Evolutionary conservation across 1,284 basidiomycete genomes (phyloP).

Genomic region (Apiotrichum montevideense): DNA sequence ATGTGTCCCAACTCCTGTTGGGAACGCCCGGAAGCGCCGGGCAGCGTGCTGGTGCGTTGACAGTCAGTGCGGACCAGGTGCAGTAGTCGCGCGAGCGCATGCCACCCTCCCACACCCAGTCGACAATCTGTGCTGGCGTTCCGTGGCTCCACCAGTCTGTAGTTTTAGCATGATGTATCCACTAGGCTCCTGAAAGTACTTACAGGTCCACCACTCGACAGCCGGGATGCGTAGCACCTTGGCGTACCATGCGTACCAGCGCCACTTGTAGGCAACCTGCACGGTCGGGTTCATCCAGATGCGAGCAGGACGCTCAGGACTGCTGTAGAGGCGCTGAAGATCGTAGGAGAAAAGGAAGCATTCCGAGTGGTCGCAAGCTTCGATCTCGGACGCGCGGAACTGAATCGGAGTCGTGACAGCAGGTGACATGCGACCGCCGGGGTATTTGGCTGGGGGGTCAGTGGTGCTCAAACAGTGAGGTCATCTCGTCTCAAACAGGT

Average conservation of each 20-base stretch:
- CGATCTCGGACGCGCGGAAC: constrained; percentile 50
- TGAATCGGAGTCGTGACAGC: constrained; percentile 45
- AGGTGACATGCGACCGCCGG: constrained; percentile 34
- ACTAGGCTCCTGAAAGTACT: too few species aligned
- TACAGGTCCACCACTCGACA: constrained; percentile 26
- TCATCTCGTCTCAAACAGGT: too few species aligned
- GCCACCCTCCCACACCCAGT: too few species aligned
- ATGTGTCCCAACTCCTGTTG: too few species aligned
- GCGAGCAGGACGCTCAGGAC: constrained; percentile 38
- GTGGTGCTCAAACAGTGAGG: too few species aligned
- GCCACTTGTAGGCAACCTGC: constrained; percentile 45
- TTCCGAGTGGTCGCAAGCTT: constrained; percentile 54
- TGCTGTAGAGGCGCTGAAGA: constrained; percentile 51
- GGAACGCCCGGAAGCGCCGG: too few species aligned
- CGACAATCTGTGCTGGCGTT: too few species aligned
- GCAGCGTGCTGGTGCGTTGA: too few species aligned
- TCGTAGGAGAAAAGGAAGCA: constrained; percentile 56
- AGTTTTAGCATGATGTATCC: too few species aligned
- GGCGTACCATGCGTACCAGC: constrained; percentile 52
- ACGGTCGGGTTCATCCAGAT: constrained; percentile 53
- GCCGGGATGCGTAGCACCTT: constrained; percentile 49
- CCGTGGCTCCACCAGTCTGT: too few species aligned
- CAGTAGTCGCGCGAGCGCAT: too few species aligned
- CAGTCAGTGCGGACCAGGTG: too few species aligned
- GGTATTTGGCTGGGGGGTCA: constrained; percentile 26